Conservation (phyloP, 345 rosid genomes). For the Turnera subulata region DNA sequence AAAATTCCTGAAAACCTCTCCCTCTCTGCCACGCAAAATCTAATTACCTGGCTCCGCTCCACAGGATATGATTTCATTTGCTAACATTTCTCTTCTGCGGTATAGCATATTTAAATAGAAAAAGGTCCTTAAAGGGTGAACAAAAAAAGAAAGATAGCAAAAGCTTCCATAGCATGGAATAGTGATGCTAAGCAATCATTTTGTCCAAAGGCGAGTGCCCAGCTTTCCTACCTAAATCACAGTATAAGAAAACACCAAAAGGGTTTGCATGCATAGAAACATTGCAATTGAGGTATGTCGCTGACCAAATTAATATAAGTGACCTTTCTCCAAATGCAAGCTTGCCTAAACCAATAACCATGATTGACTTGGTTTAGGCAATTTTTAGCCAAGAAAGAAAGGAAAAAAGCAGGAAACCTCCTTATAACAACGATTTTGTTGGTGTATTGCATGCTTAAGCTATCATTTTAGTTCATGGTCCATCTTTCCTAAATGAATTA, state of each 20-base stretch:
- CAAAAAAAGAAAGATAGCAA: conserved; percentile 18
- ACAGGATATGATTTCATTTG: conserved; percentile 12
- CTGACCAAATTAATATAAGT: conserved; percentile 10
- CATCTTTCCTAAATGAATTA: conserved; percentile 11
- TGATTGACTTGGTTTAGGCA: conserved; percentile 8
- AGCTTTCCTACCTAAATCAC: conserved; percentile 25
- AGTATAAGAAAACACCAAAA: conserved; percentile 11
- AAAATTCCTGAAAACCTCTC: background rate
- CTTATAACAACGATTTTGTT: background rate
- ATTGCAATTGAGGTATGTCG: conserved; percentile 20
- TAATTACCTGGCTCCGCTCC: background rate
- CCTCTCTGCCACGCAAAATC: background rate
- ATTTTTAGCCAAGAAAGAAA: background rate
- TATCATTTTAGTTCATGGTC: conserved; percentile 22
- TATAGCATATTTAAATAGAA: conserved; percentile 12
- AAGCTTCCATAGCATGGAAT: conserved; percentile 31
- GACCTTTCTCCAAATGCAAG: background rate
- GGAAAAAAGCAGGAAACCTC: background rate
- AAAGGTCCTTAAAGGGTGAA: conserved; percentile 24
- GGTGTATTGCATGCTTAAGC: conserved; percentile 23
- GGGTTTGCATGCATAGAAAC: conserved; percentile 15
- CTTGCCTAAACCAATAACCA: conserved; percentile 2
- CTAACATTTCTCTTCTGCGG: conserved; percentile 8
- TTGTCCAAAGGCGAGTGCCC: conserved; percentile 35
- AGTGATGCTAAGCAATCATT: conserved; percentile 39